Evolutionary conservation across 1,284 basidiomycete genomes (phyloP).

Genomic region (Tilletia indica): DNA sequence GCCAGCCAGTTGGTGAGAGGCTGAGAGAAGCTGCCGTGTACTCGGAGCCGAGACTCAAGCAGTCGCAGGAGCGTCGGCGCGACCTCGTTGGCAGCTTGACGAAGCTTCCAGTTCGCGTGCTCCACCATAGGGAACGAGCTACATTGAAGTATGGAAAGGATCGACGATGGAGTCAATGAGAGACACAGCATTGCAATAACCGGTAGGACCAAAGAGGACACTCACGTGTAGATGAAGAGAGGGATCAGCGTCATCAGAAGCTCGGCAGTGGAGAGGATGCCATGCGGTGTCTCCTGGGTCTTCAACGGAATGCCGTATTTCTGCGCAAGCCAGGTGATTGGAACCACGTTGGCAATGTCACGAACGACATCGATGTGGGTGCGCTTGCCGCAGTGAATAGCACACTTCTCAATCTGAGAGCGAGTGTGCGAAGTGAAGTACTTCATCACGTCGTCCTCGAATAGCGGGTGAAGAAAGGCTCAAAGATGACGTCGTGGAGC

Average conservation of each 20-base stretch:
- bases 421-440: slow-evolving; percentile 60
- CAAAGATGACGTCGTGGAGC: slow-evolving; percentile 7
- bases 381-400: slow-evolving; percentile 63
- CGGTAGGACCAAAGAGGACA: too few species aligned
- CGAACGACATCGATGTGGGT: slow-evolving; percentile 68
- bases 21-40: slow-evolving; percentile 22
- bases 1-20: slow-evolving; percentile 22
- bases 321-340: slow-evolving; percentile 62
- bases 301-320: slow-evolving; percentile 64
- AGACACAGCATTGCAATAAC: too few species aligned
- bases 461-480: slow-evolving; percentile 24
- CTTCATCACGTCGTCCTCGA: slow-evolving; percentile 21
- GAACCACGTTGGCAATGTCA: slow-evolving; percentile 68
- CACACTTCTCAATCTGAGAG: slow-evolving; percentile 62
- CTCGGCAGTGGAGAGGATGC: slow-evolving; percentile 61
- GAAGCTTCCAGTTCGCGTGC: slow-evolving; percentile 49
- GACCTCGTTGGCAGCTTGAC: slow-evolving; percentile 21
- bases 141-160: too few species aligned
- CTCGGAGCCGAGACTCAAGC: slow-evolving; percentile 24
- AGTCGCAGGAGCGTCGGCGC: slow-evolving; percentile 17
- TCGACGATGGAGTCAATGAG: too few species aligned
- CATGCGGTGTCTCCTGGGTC: slow-evolving; percentile 62
- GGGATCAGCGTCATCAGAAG: slow-evolving; percentile 18
- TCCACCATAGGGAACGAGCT: slow-evolving; percentile 61
- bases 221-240: slow-evolving; percentile 27